phyloP scores from a whole-genome alignment of 805 yeast genomes.

The Myxozyma neotropica region DNA sequence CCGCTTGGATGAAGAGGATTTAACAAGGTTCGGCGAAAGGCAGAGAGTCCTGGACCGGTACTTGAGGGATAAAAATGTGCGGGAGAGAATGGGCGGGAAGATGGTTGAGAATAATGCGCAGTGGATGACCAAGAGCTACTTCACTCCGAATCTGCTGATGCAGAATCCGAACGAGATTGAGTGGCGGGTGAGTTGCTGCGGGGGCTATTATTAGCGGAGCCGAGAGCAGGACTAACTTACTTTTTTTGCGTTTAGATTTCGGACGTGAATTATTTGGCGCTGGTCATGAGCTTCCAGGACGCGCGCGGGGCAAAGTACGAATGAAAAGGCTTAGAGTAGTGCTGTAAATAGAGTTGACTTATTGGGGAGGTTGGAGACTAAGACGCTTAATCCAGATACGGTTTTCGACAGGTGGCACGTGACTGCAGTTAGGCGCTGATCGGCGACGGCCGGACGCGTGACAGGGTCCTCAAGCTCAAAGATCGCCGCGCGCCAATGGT shows the following conservation, averaged over 20 bases:
- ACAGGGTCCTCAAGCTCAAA: no score
- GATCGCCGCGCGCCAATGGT: no score
- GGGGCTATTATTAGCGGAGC: no score
- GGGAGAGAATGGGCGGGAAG: not conserved
- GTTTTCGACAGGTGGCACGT: not conserved
- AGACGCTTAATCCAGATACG: not conserved
- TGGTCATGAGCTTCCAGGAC: conserved; percentile 9
- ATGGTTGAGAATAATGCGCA: not conserved
- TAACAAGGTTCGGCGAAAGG: not conserved
- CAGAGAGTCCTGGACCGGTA: not conserved
- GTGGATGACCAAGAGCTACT: conserved; percentile 11
- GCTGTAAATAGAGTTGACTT: not conserved
- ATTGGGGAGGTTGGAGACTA: not conserved
- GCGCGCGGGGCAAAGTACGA: not conserved
- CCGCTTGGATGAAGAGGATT: not conserved
- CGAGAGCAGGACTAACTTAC: no score
- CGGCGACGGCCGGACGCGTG: no score
- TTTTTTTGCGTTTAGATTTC: no score
- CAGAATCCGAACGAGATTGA: conserved; percentile 9
- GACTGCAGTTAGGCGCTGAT: no score
- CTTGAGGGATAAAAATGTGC: not conserved
- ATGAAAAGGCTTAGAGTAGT: no score
- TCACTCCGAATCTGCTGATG: conserved; percentile 12
- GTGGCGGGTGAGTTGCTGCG: conserved; percentile 8
- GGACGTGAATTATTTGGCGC: conserved; percentile 14